phyloP scores from a whole-genome alignment of 202 grass and related monocot genomes.

The Elaeis oleifera region DNA sequence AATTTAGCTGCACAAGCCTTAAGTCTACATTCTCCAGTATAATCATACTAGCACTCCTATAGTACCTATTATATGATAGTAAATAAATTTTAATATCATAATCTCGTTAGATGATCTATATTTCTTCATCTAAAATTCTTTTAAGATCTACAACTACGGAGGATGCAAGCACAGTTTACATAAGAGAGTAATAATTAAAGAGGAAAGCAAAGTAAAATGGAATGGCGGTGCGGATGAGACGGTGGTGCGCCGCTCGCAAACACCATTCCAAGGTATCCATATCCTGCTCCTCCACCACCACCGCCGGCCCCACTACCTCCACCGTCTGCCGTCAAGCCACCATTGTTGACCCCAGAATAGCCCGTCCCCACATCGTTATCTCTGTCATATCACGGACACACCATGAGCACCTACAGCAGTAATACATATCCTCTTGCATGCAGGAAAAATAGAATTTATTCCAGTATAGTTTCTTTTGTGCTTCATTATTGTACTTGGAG shows the following conservation, averaged over 20 bases:
- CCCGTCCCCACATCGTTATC: slow-evolving; percentile 28
- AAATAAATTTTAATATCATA: not conserved
- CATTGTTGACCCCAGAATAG: slow-evolving; percentile 38
- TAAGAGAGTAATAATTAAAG: not conserved
- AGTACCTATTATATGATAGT: too few species aligned
- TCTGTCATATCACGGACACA: slow-evolving; percentile 22
- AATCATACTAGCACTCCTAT: too few species aligned
- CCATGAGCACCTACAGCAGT: not conserved
- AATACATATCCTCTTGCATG: not conserved
- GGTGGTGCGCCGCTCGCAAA: slow-evolving; percentile 25
- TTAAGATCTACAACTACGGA: slow-evolving; percentile 27
- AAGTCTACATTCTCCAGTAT: too few species aligned
- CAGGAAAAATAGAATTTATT: too few species aligned
- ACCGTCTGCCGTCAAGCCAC: not conserved
- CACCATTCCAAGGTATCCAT: slow-evolving; percentile 49
- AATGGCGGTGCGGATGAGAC: not conserved
- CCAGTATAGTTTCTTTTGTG: too few species aligned
- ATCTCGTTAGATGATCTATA: not conserved
- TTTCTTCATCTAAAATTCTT: not conserved
- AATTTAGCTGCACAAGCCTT: too few species aligned
- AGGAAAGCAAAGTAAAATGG: not conserved
- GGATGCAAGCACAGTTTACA: slow-evolving; percentile 23
- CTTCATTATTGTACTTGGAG: too few species aligned
- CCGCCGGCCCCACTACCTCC: not conserved
- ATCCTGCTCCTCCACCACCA: slow-evolving; percentile 12